phyloP scores from a whole-genome alignment of 768 basidiomycete genomes.

The Psilocybe subaeruginosa region DNA sequence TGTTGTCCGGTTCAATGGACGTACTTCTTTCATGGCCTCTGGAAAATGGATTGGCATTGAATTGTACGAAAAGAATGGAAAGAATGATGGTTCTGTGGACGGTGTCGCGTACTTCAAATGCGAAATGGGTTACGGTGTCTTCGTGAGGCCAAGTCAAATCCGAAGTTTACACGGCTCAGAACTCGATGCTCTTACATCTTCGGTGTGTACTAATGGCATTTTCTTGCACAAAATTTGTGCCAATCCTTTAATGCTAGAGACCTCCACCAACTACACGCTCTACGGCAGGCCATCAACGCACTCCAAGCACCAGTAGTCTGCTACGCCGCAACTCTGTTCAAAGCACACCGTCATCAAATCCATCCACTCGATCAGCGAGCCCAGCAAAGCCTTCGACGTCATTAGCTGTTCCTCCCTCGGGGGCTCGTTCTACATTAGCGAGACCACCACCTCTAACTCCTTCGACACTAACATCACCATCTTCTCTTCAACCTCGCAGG shows the following conservation, averaged over 20 bases:
- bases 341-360: constrained; percentile 44
- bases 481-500: constrained; percentile 51
- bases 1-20: constrained; percentile 82
- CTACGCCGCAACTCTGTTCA: constrained; percentile 42
- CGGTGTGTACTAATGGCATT: constrained; percentile 14
- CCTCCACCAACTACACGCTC: constrained; percentile 27
- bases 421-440: constrained; percentile 25
- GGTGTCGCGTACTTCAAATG: constrained; percentile 85
- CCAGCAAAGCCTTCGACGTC: constrained; percentile 52
- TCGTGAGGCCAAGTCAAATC: constrained; percentile 86
- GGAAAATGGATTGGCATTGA: constrained; percentile 98
- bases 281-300: constrained; percentile 57
- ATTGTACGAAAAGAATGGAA: constrained; percentile 80
- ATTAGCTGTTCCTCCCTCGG: constrained; percentile 23
- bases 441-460: constrained; percentile 44
- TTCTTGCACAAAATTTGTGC: neutral
- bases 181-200: constrained; percentile 28
- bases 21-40: constrained; percentile 73
- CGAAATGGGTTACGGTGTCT: constrained; percentile 78
- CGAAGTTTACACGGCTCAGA: constrained; percentile 58
- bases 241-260: constrained; percentile 14
- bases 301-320: constrained; percentile 49
- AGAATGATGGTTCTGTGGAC: constrained; percentile 93
- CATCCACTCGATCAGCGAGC: constrained; percentile 68
- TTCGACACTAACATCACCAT: constrained; percentile 53